Percentiles rank a stretch among this genome's conserved stretches.
Conservation (phyloP, 345 rosid species). For the Carallia brachiata region DNA sequence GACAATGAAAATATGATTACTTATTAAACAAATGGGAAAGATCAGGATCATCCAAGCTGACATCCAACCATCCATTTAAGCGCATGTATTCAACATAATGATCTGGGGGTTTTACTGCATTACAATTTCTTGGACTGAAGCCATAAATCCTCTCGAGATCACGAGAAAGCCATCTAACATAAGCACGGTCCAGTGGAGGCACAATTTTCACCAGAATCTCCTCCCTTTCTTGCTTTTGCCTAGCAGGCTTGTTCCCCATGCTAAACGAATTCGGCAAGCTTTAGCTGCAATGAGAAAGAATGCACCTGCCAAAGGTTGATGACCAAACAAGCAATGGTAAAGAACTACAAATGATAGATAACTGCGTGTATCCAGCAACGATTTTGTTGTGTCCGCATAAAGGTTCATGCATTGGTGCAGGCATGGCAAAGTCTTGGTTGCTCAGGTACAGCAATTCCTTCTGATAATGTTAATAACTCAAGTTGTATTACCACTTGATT, state of each 20-base stretch:
- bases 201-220: constrained; percentile 52
- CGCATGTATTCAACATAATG: constrained; percentile 63
- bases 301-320: not conserved
- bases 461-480: too few species aligned
- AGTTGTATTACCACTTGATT: too few species aligned
- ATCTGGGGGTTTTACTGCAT: constrained; percentile 63
- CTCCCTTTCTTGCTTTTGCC: constrained; percentile 48
- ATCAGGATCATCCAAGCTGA: constrained; percentile 74
- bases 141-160: constrained; percentile 72
- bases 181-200: constrained; percentile 64
- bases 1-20: constrained; percentile 9
- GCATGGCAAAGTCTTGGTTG: too few species aligned
- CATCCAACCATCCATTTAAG: constrained; percentile 62
- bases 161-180: constrained; percentile 68
- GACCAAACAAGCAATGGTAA: too few species aligned
- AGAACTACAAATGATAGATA: too few species aligned
- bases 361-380: too few species aligned
- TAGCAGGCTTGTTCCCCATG: constrained; percentile 72
- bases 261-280: constrained; percentile 16
- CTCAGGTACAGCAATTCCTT: too few species aligned
- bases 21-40: constrained; percentile 58
- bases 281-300: constrained; percentile 4
- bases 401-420: too few species aligned
- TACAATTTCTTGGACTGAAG: constrained; percentile 42
- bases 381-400: too few species aligned